These are phyloP conservation scores for Coelastrella sp. DNA, from an alignment of 139 green algal genomes.

Conservation along the genomic window DNA sequence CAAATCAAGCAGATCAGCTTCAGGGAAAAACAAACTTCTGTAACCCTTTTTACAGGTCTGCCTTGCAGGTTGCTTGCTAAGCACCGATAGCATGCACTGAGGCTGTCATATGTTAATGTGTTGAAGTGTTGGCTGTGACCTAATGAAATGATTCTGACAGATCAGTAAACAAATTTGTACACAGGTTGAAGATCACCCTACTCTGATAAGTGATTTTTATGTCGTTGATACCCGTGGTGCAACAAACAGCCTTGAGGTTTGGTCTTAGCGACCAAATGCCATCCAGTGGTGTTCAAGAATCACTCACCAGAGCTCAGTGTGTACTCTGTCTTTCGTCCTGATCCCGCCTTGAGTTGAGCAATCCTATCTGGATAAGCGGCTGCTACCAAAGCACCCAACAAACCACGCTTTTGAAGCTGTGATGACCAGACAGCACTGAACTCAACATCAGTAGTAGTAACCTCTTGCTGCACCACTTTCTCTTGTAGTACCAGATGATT, in stretches of 20 bases:
- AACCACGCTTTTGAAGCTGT: conserved; percentile 44
- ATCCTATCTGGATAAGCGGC: conserved; percentile 74
- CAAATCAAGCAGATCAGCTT: not conserved
- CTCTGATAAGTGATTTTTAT: too few species aligned
- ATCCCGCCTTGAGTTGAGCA: conserved; percentile 41
- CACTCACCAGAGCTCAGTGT: conserved; percentile 25
- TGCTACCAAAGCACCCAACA: conserved; percentile 65
- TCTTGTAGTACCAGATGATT: too few species aligned
- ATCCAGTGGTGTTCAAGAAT: not conserved
- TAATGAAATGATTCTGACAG: too few species aligned
- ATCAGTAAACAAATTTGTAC: too few species aligned
- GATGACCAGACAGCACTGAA: conserved; percentile 35
- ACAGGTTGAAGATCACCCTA: too few species aligned
- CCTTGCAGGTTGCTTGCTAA: too few species aligned
- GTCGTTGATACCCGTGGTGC: not conserved
- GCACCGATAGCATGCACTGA: too few species aligned
- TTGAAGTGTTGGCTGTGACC: too few species aligned
- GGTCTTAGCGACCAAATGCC: not conserved
- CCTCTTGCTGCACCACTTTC: conserved; percentile 34
- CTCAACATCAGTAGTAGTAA: not conserved
- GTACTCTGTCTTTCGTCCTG: conserved; percentile 12
- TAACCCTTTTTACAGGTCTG: too few species aligned
- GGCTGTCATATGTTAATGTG: too few species aligned
- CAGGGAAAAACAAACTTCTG: too few species aligned
- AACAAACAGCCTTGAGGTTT: not conserved